Evolutionary conservation across 176 grass and related monocot genomes (phyloP), one percentile per base, ranked within the genome.

Genomic region (Triticum monococcum): DNA sequence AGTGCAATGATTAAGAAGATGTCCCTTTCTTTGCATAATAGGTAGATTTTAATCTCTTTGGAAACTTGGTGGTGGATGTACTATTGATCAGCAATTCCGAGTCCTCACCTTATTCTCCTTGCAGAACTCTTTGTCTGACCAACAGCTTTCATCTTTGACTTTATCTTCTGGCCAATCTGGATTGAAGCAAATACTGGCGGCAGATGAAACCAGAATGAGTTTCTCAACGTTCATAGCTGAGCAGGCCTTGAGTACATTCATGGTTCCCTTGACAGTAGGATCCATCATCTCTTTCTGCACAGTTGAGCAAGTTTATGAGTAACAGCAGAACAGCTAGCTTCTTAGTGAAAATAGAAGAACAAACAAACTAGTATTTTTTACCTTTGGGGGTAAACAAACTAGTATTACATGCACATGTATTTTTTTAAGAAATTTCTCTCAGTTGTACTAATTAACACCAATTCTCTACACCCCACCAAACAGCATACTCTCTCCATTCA

Each of bases 211-310:
- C n/a, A 91, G 70, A 12, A 91, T 8, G 20, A 78, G 60, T 31
- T 84, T 79, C 10, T 71, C 13, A 25, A 91, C 64, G 0, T 64
- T 56, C 1, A 16, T 33, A 2, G 72, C 38, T 3, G 62, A 61
- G 56, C 90, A 88, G 45, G 86, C 86, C 77, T 85, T 36, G 3
- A 91, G 57, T 11, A 85, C 66, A 78, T 91, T 91, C 18, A 40
- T 3, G 41, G 78, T 88, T 4, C 86, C 90, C 9, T 72, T 25
- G 1, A 88, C 86, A 28, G 86, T 60, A 64, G 86, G 90, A 65
- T 9, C 60, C n/a, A 91, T 5, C 31, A 91, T n/a, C 32, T 91
- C 86, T 66, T 38, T 57, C 90, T 91, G 90, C 50, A 78, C 11
- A 43, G 4, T 5, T 9, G 8, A 31, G 9, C 36, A 72, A 41